Conservation (phyloP, 73 alveolate species). For the Effrenium voratum region DNA sequence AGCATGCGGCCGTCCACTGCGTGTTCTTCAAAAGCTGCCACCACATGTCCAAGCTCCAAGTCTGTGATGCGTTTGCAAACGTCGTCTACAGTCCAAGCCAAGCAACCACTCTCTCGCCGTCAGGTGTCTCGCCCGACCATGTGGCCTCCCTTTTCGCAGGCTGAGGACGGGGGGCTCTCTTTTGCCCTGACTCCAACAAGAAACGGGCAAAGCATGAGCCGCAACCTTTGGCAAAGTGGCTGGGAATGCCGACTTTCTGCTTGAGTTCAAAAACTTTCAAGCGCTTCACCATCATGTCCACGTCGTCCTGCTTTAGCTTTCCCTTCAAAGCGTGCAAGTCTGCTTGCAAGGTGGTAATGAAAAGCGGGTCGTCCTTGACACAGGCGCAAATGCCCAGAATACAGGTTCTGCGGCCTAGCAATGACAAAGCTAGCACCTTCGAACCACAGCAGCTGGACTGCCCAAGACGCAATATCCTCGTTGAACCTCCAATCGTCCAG, state of each 20-base stretch:
- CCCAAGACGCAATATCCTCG: too few relatives aligned
- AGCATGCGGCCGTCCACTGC: background rate
- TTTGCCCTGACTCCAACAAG: background rate
- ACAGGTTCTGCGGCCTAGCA: background rate
- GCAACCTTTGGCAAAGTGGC: background rate
- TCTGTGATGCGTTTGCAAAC: background rate
- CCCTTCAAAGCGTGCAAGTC: background rate
- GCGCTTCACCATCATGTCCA: background rate
- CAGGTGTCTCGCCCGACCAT: background rate
- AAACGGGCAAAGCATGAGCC: background rate
- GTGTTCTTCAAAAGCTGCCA: background rate
- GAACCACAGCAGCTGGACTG: too few relatives aligned
- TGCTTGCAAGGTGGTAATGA: background rate
- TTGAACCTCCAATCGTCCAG: background rate
- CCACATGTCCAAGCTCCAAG: background rate
- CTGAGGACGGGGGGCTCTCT: background rate
- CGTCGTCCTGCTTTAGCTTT: background rate
- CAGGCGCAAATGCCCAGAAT: background rate
- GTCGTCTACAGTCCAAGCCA: background rate
- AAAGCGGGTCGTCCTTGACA: background rate
- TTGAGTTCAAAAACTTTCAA: background rate
- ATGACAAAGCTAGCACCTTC: background rate
- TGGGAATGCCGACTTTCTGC: background rate
- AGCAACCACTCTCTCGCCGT: background rate
- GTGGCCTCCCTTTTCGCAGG: background rate